These are phyloP conservation scores for Aspergillus pseudotamarii DNA, from an alignment of 2,329 filamentous ascomycete species.

Conservation along the genomic window DNA sequence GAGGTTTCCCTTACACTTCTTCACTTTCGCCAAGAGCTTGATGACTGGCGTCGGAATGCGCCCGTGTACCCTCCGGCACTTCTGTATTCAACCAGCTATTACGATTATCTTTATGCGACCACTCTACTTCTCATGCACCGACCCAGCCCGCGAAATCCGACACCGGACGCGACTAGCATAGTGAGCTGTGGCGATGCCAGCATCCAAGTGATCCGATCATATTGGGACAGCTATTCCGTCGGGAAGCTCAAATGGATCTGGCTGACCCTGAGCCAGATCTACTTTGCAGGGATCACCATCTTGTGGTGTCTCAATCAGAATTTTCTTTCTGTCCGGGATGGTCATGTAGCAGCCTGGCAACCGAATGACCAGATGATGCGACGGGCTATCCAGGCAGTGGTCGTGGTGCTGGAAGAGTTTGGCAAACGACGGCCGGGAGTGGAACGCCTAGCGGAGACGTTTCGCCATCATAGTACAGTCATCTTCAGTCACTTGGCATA, in stretches of 20 bases:
- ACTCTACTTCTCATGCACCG: slow-evolving; percentile 43
- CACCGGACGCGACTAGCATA: slow-evolving; percentile 39
- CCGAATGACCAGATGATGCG: slow-evolving; percentile 41
- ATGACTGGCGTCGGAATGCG: slow-evolving; percentile 41
- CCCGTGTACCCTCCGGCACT: slow-evolving; percentile 41
- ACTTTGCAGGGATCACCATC: slow-evolving; percentile 44
- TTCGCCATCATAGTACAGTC: slow-evolving; percentile 41
- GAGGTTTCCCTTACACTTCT: slow-evolving; percentile 32
- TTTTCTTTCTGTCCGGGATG: slow-evolving; percentile 35
- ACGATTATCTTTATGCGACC: slow-evolving; percentile 44
- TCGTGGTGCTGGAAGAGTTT: slow-evolving; percentile 42
- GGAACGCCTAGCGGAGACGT: slow-evolving; percentile 40
- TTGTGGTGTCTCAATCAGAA: slow-evolving; percentile 45
- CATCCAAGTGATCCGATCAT: slow-evolving; percentile 42
- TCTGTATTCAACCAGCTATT: slow-evolving; percentile 45
- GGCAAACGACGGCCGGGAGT: slow-evolving; percentile 41
- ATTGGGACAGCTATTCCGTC: slow-evolving; percentile 43
- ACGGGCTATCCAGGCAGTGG: slow-evolving; percentile 38
- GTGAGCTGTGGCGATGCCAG: slow-evolving; percentile 43
- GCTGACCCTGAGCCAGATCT: slow-evolving; percentile 43
- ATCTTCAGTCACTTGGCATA: slow-evolving; percentile 42
- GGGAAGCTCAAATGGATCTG: slow-evolving; percentile 47
- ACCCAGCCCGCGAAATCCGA: slow-evolving; percentile 41
- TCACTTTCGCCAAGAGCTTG: slow-evolving; percentile 40
- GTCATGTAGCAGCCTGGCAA: slow-evolving; percentile 34